These are phyloP conservation scores for Neurospora intermedia DNA, from an alignment of 495 filamentous ascomycete genomes.

Conservation along the genomic window DNA sequence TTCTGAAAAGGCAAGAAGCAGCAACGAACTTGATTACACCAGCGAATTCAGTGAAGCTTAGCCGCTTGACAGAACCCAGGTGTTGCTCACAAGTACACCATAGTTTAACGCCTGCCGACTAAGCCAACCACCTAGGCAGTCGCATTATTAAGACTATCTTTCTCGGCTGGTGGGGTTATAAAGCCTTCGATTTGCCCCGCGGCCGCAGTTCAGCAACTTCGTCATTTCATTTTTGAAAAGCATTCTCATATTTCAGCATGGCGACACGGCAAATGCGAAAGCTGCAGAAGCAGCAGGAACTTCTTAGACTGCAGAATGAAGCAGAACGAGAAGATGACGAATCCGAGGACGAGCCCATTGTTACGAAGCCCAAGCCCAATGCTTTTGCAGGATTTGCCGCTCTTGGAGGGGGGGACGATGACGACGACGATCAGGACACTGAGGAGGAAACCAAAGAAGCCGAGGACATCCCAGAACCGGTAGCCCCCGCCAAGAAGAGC, in stretches of 20 bases:
- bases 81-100: neutral
- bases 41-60: neutral
- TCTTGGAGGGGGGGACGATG: slow-evolving; percentile 29
- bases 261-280: slow-evolving; percentile 72
- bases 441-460: slow-evolving; percentile 38
- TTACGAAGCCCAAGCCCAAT: slow-evolving; percentile 28
- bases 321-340: slow-evolving; percentile 33
- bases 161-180: neutral
- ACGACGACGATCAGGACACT: slow-evolving; percentile 30
- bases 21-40: neutral
- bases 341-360: slow-evolving; percentile 32
- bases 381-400: slow-evolving; percentile 42
- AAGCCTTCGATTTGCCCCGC: neutral
- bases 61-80: neutral
- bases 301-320: slow-evolving; percentile 25
- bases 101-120: neutral
- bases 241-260: slow-evolving; percentile 38
- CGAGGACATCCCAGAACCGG: slow-evolving; percentile 21
- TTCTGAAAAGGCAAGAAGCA: neutral
- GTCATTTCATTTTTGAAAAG: neutral
- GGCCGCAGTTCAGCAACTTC: neutral
- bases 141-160: neutral
- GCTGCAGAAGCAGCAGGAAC: slow-evolving; percentile 60
- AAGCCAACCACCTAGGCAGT: neutral
- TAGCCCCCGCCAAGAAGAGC: slow-evolving; percentile 33